Conservation (phyloP, 257 asterid species). For the Jaltomata sinuosa region DNA sequence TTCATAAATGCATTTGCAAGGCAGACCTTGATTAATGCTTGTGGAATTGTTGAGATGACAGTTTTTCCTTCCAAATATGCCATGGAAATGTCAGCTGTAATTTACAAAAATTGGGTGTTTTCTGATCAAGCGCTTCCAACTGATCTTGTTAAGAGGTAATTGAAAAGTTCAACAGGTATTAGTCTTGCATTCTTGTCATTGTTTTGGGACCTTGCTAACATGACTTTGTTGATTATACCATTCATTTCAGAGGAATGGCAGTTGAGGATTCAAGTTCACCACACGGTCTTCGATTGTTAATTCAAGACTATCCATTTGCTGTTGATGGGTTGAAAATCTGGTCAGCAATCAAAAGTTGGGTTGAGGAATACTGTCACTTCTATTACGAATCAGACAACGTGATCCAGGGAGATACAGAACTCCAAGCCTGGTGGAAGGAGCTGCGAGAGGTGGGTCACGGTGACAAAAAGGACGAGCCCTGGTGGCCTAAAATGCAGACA, state of each 20-base stretch:
- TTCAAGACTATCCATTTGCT: not conserved
- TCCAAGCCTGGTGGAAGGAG: too few species aligned
- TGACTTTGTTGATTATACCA: constrained; percentile 42
- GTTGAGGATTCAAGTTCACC: not conserved
- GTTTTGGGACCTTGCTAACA: constrained; percentile 36
- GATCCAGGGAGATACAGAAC: too few species aligned
- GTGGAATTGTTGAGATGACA: not conserved
- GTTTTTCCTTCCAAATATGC: not conserved
- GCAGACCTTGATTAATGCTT: constrained; percentile 4
- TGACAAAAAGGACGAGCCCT: constrained; percentile 9
- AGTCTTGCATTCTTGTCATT: constrained; percentile 30
- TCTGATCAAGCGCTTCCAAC: too few species aligned
- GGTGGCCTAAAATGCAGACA: not conserved
- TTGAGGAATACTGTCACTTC: not conserved
- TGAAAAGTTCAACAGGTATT: too few species aligned
- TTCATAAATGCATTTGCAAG: constrained; percentile 18
- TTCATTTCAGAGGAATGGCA: not conserved
- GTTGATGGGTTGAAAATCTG: constrained; percentile 79
- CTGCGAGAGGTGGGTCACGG: constrained; percentile 51
- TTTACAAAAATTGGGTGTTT: constrained; percentile 16
- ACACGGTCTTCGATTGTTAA: not conserved
- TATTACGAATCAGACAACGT: too few species aligned
- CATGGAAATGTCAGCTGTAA: not conserved
- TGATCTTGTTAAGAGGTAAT: too few species aligned
- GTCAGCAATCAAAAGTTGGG: constrained; percentile 74